Evolutionary conservation across 2,329 filamentous ascomycete genomes (phyloP), one percentile per base, ranked within the genome.

Genomic region (Pseudogymnoascus sp.): DNA sequence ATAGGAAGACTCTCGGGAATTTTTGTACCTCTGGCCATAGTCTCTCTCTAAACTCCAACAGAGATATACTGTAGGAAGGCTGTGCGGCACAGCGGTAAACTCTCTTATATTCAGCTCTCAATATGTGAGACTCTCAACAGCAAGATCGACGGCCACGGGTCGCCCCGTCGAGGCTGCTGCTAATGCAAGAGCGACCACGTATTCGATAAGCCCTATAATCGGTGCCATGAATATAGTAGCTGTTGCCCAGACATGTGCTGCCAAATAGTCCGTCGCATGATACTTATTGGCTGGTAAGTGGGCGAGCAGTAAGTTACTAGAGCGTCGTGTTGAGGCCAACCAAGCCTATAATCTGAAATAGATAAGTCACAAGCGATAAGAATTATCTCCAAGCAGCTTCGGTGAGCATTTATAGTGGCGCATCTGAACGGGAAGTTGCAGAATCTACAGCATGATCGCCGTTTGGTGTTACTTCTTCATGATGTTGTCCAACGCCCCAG

Each of bases 391-490:
- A 8, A n/a, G 12, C 3, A 31, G 25, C 25, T 8, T 52, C 42
- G 42, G 25, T 31, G 42, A 52, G 27, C 13, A 13, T 52, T 52
- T 9, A 33, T 10, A 4, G 5, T 2, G 45, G n/a, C 4, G n/a
- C 13, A 18, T 29, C n/a, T 55, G n/a, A 12, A 33, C 45, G 45
- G 45, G 45, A 18, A 33, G 27, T 18, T 55, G 45, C 45, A 55
- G 45, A 55, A 55, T 33, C 31, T 55, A 31, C 27, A 18, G 27
- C 6, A 55, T 55, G 45, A 55, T 55, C n/a, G 29, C 45, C 13
- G 9, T 31, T 33, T 55, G 45, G 40, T 55, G 45, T 55, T 55
- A 55, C 45, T 33, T 48, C 42, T 48, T 55, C n/a, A 55, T 18
- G 45, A 55, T 9, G 27, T n/a, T 13, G 27, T 55, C 45, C 27